These are phyloP conservation scores for Artemisia princeps DNA, from an alignment of 140 eudicot genomes.

Conservation along the genomic window DNA sequence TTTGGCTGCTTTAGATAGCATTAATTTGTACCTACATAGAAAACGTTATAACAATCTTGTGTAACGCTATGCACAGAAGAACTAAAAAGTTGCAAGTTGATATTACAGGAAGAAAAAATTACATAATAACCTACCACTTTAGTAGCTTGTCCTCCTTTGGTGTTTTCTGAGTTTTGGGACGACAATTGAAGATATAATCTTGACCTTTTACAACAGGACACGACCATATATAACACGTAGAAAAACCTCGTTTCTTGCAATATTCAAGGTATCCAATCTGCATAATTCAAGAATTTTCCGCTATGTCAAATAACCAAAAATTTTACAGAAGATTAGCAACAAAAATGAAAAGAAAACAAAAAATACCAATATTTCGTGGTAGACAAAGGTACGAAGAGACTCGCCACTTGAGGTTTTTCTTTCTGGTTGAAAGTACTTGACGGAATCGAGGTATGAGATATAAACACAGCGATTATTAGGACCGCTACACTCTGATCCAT, in stretches of 20 bases:
- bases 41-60: background rate
- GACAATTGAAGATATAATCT: constrained; percentile 71
- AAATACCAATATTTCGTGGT: constrained; percentile 69
- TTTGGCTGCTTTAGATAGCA: constrained; percentile 52
- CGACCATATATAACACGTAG: constrained; percentile 75
- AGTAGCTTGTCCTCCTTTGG: constrained; percentile 57
- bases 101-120: background rate
- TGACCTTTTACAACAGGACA: constrained; percentile 68
- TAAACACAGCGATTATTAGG: constrained; percentile 68
- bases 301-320: background rate
- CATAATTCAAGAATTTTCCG: constrained; percentile 6
- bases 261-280: constrained; percentile 83
- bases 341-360: background rate
- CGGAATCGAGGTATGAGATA: constrained; percentile 73
- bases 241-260: constrained; percentile 70
- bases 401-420: constrained; percentile 41
- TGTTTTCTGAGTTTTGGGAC: constrained; percentile 62
- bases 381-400: constrained; percentile 75
- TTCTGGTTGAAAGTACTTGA: constrained; percentile 69
- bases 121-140: constrained; percentile 38
- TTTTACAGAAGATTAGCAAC: background rate
- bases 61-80: background rate
- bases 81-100: background rate
- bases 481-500: constrained; percentile 58
- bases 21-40: constrained; percentile 50